phyloP scores from a whole-genome alignment of 257 asterid genomes.

The Capsicum baccatum region DNA sequence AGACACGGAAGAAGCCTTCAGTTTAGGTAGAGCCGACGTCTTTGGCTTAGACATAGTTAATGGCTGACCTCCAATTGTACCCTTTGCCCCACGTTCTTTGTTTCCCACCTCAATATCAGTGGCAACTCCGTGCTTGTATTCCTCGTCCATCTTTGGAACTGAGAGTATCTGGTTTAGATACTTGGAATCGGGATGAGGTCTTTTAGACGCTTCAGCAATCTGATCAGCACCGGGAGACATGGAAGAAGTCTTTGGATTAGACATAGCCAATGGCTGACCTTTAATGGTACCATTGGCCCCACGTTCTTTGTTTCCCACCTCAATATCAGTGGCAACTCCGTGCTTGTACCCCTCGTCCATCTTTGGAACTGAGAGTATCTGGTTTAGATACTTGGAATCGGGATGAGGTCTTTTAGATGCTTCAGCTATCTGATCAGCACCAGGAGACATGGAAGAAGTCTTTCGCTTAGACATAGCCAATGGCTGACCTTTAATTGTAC shows the following conservation, averaged over 20 bases:
- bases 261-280: constrained; percentile 40
- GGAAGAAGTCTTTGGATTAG: constrained; percentile 46
- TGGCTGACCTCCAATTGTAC: constrained; percentile 49
- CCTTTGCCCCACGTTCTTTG: constrained; percentile 46
- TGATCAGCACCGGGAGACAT: constrained; percentile 38
- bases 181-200: constrained; percentile 32
- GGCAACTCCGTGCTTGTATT: constrained; percentile 38
- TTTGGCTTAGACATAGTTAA: constrained; percentile 44
- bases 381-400: constrained; percentile 31
- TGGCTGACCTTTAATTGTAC: constrained; percentile 49
- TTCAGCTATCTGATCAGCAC: constrained; percentile 40
- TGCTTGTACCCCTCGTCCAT: constrained; percentile 35
- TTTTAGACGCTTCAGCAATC: constrained; percentile 38
- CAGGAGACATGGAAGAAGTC: constrained; percentile 36
- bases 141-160: constrained; percentile 30
- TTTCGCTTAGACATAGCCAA: constrained; percentile 44
- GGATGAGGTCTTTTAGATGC: constrained; percentile 37
- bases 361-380: constrained; percentile 32
- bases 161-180: constrained; percentile 33
- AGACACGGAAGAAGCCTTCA: constrained; percentile 39
- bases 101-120: constrained; percentile 38
- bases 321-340: constrained; percentile 36
- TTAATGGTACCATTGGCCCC: constrained; percentile 55
- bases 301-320: constrained; percentile 39
- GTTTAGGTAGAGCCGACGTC: constrained; percentile 39